Conservation (phyloP, 805 yeast species). For the Candida ovalis region DNA sequence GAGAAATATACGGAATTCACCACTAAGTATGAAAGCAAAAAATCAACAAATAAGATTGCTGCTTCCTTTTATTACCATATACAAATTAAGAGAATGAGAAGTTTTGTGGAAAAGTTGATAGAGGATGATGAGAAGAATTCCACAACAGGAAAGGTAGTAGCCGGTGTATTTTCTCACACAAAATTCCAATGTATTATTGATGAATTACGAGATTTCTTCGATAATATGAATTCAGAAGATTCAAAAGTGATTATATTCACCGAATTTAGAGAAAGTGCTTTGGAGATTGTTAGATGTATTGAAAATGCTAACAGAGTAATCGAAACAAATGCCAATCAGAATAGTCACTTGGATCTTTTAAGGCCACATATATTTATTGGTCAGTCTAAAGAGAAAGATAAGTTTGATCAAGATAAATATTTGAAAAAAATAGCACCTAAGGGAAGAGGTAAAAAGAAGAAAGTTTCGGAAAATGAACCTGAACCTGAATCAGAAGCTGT, state of each 20-base stretch:
- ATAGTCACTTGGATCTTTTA: conserved; percentile 31
- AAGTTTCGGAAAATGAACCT: conserved; percentile 18
- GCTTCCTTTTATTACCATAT: conserved; percentile 58
- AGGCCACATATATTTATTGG: conserved; percentile 90
- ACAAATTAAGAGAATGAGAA: conserved; percentile 41
- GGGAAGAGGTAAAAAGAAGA: conserved; percentile 34
- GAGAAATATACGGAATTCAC: conserved; percentile 57
- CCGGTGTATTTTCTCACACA: conserved; percentile 57
- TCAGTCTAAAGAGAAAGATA: conserved; percentile 73
- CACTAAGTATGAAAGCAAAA: conserved; percentile 50
- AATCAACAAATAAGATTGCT: conserved; percentile 60
- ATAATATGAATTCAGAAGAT: conserved; percentile 35
- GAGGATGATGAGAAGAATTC: conserved; percentile 25
- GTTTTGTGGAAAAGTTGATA: conserved; percentile 41
- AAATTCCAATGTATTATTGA: conserved; percentile 60
- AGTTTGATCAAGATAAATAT: conserved; percentile 55
- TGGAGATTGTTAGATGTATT: conserved; percentile 71
- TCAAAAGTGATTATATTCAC: conserved; percentile 86
- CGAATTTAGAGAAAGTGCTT: conserved; percentile 84
- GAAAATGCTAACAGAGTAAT: conserved; percentile 36
- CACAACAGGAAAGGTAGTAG: conserved; percentile 15
- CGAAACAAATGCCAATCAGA: conserved; percentile 12
- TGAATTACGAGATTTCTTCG: conserved; percentile 56
- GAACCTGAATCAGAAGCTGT: neutral
- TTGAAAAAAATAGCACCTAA: conserved; percentile 40